Evolutionary conservation across 305 asterid genomes (phyloP), one percentile per base, ranked within the genome.

Genomic region (Rubia balearica): DNA sequence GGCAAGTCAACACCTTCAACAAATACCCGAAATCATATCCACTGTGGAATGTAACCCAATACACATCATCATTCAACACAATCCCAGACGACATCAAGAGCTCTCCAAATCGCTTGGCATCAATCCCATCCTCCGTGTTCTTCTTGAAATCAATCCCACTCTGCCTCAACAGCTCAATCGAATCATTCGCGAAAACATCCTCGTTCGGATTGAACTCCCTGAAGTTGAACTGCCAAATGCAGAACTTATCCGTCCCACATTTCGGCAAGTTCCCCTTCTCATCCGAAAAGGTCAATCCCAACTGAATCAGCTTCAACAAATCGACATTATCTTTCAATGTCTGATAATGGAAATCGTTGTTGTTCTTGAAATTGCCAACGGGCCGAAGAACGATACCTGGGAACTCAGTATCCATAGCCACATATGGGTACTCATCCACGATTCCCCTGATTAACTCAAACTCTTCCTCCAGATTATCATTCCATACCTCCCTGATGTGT

Each of bases 191-290:
- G 16, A 76, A 88, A 40, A 84, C 90, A 78, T 89, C 97, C 78
- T 89, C 95, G 14, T 86, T 78, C 0, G 81, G 89, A 62, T 88
- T 82, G 72, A 91, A 91, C 46, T 91, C 97, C 17, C 89, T 79
- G 83, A 91, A 88, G 71, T 91, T 91, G 79, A 91, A 89, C 67
- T 91, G 96, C 97, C 97, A 91, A 57, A 88, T 77, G 57, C 91
- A 89, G 74, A 62, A 76, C 74, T 82, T 89, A 24, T 85, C 93
- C 0, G 88, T 81, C 36, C 91, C 97, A 66, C 93, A 85, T 0
- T 80, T 83, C 7, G 96, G 97, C 72, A 91, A 45, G 67, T 91
- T 91, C 51, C 97, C 97, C 40, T 82, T 77, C 48, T 88, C 96
- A 36, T 91, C 97, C 0, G 96, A 86, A 68, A 91, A 88, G 0